Conservation (phyloP, 257 asterid species). For the Buddleja alternifolia region DNA sequence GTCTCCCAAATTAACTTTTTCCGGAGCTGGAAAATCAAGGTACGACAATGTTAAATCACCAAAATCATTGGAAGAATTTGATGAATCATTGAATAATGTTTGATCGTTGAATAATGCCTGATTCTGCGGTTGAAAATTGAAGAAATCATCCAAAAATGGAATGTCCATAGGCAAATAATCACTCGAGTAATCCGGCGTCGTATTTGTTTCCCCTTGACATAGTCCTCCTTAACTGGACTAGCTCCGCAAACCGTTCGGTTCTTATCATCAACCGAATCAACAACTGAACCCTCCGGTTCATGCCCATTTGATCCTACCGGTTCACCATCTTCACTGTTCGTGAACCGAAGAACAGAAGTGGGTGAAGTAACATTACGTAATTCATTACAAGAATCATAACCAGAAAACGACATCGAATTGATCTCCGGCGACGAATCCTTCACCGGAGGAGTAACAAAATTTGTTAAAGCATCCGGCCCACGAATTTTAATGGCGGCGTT, state of each 20-base stretch:
- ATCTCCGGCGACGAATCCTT: conserved; percentile 28
- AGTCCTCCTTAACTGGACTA: conserved; percentile 12
- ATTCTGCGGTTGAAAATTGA: conserved; percentile 35
- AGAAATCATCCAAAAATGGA: conserved; percentile 41
- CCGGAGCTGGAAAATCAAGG: not conserved
- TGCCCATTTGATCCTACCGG: conserved; percentile 19
- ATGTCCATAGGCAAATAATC: conserved; percentile 31
- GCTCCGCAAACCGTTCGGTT: conserved; percentile 15
- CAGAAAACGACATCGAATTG: conserved; percentile 38
- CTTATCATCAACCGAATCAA: conserved; percentile 3
- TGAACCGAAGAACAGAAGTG: conserved; percentile 58
- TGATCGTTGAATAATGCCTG: conserved; percentile 36
- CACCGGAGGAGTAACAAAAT: conserved; percentile 37
- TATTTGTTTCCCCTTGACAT: not conserved
- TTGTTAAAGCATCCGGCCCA: conserved; percentile 70
- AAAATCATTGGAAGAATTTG: conserved; percentile 2
- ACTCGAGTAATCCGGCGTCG: conserved; percentile 13
- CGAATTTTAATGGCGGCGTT: conserved; percentile 70
- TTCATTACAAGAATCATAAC: conserved; percentile 74
- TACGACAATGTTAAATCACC: not conserved
- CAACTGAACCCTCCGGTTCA: conserved; percentile 14
- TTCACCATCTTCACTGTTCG: conserved; percentile 39
- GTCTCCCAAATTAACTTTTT: not conserved
- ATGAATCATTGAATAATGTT: conserved; percentile 21
- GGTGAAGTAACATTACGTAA: conserved; percentile 54